Evolutionary conservation across 768 basidiomycete species (phyloP).

Genomic region (Leucosporidium creatinivorum): DNA sequence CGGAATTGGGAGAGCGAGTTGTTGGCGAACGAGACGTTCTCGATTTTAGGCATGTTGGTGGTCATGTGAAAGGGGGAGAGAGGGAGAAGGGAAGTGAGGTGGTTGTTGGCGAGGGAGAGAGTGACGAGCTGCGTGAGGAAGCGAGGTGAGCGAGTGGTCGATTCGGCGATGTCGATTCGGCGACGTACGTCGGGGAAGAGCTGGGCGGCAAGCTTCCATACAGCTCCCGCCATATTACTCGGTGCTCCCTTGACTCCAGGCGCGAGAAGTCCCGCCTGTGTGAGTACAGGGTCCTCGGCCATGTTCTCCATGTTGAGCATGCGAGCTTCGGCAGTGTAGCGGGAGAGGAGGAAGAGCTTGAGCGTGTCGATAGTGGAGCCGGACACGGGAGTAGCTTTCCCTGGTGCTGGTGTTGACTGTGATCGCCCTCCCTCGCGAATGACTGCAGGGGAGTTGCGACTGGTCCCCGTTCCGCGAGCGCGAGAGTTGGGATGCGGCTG

Average conservation of each 20-base stretch:
- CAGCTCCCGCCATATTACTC: conserved; percentile 55
- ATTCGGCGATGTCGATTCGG: not conserved
- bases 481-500: not conserved
- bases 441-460: conserved; percentile 20
- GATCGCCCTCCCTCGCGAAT: conserved; percentile 14
- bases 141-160: not conserved
- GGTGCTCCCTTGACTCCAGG: conserved; percentile 63
- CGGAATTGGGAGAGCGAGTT: conserved; percentile 54
- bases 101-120: conserved; percentile 74
- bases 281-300: conserved; percentile 66
- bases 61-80: conserved; percentile 52
- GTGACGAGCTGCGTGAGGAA: conserved; percentile 54
- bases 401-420: conserved; percentile 7
- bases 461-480: not conserved
- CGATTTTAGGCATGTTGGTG: conserved; percentile 69
- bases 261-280: conserved; percentile 60
- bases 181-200: conserved; percentile 62
- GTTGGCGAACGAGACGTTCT: conserved; percentile 70
- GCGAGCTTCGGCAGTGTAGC: conserved; percentile 34
- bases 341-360: conserved; percentile 42
- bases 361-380: conserved; percentile 28
- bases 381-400: not conserved
- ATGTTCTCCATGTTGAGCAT: conserved; percentile 54
- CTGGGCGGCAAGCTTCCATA: conserved; percentile 77
- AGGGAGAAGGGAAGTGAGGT: conserved; percentile 55